phyloP scores from a whole-genome alignment of 306 rosid species.

The Castanea mollissima region DNA sequence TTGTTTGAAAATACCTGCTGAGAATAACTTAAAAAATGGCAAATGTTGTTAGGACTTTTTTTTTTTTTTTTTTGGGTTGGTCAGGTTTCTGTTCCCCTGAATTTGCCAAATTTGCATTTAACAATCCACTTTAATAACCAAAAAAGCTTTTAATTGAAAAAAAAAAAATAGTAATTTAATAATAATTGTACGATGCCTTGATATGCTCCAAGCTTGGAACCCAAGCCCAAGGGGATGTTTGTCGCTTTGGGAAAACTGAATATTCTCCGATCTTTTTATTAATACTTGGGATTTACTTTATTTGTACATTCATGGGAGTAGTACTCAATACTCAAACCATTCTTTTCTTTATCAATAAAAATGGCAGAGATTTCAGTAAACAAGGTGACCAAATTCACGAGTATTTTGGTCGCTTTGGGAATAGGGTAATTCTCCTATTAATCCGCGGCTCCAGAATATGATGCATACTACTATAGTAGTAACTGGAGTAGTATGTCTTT shows the following conservation, averaged over 20 bases:
- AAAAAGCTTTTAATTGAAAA: background rate
- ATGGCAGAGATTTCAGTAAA: background rate
- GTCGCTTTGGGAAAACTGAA: constrained; percentile 89
- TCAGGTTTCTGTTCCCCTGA: too few relatives aligned
- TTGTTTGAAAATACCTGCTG: too few relatives aligned
- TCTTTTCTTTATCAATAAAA: background rate
- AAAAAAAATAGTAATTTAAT: too few relatives aligned
- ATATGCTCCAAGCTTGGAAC: constrained; percentile 32
- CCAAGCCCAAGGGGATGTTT: constrained; percentile 66
- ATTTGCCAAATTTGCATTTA: too few relatives aligned
- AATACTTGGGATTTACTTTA: background rate
- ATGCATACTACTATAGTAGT: too few relatives aligned
- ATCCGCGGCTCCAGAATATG: background rate
- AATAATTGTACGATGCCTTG: constrained; percentile 24
- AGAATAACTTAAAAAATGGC: too few relatives aligned
- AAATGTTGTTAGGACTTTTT: too few relatives aligned
- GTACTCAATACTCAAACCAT: background rate
- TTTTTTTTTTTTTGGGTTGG: too few relatives aligned
- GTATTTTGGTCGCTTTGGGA: constrained; percentile 31
- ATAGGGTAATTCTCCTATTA: background rate
- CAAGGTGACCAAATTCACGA: background rate
- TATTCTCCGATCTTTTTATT: constrained; percentile 39
- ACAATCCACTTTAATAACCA: background rate
- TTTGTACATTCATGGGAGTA: background rate
- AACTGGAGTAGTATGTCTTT: too few relatives aligned